A percentile compares a stretch with the other conserved stretches of the same genome.
These are phyloP conservation scores for Malassezia psittaci DNA, from an alignment of 1,284 basidiomycete species.

Conservation along the genomic window DNA sequence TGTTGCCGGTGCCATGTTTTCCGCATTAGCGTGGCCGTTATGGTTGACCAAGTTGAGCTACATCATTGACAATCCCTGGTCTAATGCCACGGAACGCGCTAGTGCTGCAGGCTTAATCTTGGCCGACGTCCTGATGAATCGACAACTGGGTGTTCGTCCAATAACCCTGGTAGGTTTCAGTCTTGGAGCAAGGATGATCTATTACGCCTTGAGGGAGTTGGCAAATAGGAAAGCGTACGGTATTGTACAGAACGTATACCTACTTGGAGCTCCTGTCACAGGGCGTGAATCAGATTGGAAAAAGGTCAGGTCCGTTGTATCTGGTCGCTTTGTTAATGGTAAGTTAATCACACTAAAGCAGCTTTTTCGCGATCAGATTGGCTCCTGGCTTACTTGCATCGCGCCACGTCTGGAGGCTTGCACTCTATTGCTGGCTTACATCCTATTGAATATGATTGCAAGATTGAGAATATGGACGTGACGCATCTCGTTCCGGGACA, in stretches of 20 bases:
- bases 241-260: conserved; percentile 46
- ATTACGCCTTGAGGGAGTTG: conserved; percentile 41
- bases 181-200: conserved; percentile 44
- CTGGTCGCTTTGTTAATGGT: conserved; percentile 45
- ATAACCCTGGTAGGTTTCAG: conserved; percentile 46
- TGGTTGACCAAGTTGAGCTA: conserved; percentile 47
- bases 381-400: conserved; percentile 45
- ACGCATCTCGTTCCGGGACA: conserved; percentile 44
- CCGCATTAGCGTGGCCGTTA: conserved; percentile 44
- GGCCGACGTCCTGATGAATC: conserved; percentile 37
- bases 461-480: conserved; percentile 46
- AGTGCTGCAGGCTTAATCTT: conserved; percentile 43
- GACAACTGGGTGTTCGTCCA: conserved; percentile 45
- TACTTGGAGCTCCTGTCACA: conserved; percentile 44
- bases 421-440: conserved; percentile 43
- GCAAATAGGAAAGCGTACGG: conserved; percentile 40
- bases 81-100: conserved; percentile 42
- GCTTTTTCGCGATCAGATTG: conserved; percentile 45
- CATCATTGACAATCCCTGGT: conserved; percentile 48
- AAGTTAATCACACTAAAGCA: neutral
- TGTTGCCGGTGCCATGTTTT: conserved; percentile 40
- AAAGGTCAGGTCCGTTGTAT: conserved; percentile 35
- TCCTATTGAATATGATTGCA: conserved; percentile 39
- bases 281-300: conserved; percentile 40
- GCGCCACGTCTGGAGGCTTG: conserved; percentile 44